Evolutionary conservation across 805 yeast genomes (phyloP), one percentile per base, ranked within the genome.

Genomic region (Candida maltosa): DNA sequence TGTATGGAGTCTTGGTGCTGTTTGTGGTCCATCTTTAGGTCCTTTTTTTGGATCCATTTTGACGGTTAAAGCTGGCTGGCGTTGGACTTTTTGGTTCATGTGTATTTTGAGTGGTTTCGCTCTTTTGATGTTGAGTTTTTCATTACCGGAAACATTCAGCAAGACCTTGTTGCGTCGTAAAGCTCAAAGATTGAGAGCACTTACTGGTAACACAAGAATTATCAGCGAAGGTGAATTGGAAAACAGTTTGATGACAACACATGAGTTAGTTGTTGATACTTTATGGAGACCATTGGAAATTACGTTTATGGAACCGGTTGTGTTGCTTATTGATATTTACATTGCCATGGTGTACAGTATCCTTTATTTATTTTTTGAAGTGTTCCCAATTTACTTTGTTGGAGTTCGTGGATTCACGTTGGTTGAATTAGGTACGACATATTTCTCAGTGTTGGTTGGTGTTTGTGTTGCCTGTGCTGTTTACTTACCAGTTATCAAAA

Each of bases 321-420:
- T 78, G n/a, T 38, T 78, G 14, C 60, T 76, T 20, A 68, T 77
- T 39, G 69, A 78, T 47, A 15, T 70, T 18, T 77, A 76, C 50
- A 58, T 73, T 43, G 75, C 79, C 0, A 46, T 78, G 33, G 60
- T 69, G 5, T 79, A 78, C 51, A 73, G 80, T 19, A 53, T 70
- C 20, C 44, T 75, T 41, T 80, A 76, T 51, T 51, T 76, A 16
- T 78, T 75, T 63, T 75, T 78, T 46, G 84, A 80, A 53, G 78
- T 76, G 4, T 76, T 75, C 56, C 85, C 86, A 7, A 60, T 78
- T 24, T 77, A 75, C 2, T 80, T 70, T 32, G 15, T 28, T 16
- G 72, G 64, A 2, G 47, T 62, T 16, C 63, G 75, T 43, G 48
- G 62, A 21, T 79, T 79, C 53, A 65, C 74, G 4, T 46, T 64